These are phyloP conservation scores for Clarireedia paspali DNA, from an alignment of 2,329 filamentous ascomycete species.

Conservation along the genomic window DNA sequence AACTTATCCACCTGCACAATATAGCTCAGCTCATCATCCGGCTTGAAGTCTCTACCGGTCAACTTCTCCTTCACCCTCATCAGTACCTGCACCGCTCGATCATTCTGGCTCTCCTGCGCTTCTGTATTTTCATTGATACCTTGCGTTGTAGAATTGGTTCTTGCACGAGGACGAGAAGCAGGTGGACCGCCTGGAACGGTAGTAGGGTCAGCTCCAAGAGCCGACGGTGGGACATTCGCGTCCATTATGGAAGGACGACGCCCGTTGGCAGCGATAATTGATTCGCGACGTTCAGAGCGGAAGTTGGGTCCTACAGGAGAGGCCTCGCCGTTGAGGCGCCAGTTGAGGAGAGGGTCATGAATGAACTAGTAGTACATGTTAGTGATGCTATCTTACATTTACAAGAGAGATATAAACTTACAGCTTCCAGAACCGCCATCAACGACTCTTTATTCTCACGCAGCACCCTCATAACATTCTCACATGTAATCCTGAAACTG, in stretches of 20 bases:
- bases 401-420: slow-evolving; percentile 44
- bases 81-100: slow-evolving; percentile 83
- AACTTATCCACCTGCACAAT: slow-evolving; percentile 89
- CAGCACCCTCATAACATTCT: slow-evolving; percentile 96
- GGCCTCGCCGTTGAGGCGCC: slow-evolving; percentile 66
- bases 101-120: slow-evolving; percentile 77
- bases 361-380: slow-evolving; percentile 63
- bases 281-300: slow-evolving; percentile 49
- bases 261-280: slow-evolving; percentile 38
- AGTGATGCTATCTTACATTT: slow-evolving; percentile 3
- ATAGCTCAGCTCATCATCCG: slow-evolving; percentile 74
- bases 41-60: slow-evolving; percentile 86
- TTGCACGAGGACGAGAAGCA: slow-evolving; percentile 43
- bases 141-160: slow-evolving; percentile 50
- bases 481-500: slow-evolving; percentile 95
- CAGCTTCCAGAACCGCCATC: slow-evolving; percentile 95
- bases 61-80: slow-evolving; percentile 91
- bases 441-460: slow-evolving; percentile 96
- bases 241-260: slow-evolving; percentile 66
- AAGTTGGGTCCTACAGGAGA: slow-evolving; percentile 62
- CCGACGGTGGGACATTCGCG: slow-evolving; percentile 49
- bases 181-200: slow-evolving; percentile 37
- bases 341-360: slow-evolving; percentile 96
- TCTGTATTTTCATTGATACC: slow-evolving; percentile 33
- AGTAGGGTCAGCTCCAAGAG: slow-evolving; percentile 34